Evolutionary conservation across 2,329 filamentous ascomycete genomes (phyloP), one percentile per base, ranked within the genome.

Genomic region (Scedosporium boydii): DNA sequence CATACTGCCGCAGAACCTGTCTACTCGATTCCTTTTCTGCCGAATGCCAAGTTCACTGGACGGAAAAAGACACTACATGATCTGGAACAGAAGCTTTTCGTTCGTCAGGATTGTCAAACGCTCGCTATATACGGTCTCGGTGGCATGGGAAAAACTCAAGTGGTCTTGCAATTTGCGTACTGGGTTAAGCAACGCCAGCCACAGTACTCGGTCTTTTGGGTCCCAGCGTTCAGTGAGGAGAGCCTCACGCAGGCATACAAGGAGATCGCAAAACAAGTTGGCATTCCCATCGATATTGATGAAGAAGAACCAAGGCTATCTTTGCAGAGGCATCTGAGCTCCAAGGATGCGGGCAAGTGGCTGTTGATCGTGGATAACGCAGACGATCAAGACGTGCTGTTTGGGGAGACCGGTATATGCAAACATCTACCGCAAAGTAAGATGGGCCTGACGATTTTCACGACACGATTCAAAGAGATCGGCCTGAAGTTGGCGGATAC

Each of bases 351-450:
- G 1, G 68, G 67, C 3, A 63, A 60, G 3, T 71, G 69, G 69
- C 61, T 71, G 29, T 63, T 71, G 0, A 51, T 70, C 6, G 10
- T 70, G 4, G 69, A 71, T 29, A 69, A 68, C 18, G 66, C 67
- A 6, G 67, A 71, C 44, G 67, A 70, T 38, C 55, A 63, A 7
- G 44, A 63, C 7, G 9, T 58, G 29, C 29, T 38, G 9, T 23
- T 42, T 42, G 29, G 10, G 21, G 9, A 48, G 23, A 34, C 21
- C 6, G 16, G 51, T 21, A 58, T 62, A 18, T 16, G 10, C 1
- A 60, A 71, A 4, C 70, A 70, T 64, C 65, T 78, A 5, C 75
- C 73, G 0, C 56, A 56, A 0, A 66, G 59, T 18, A 10, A 58
- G 3, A 61, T 63, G 1, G 59, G 62, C 27, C 58, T 26, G 12